Conservation (phyloP, 1,284 basidiomycete genomes). For the Boletus sp. region DNA sequence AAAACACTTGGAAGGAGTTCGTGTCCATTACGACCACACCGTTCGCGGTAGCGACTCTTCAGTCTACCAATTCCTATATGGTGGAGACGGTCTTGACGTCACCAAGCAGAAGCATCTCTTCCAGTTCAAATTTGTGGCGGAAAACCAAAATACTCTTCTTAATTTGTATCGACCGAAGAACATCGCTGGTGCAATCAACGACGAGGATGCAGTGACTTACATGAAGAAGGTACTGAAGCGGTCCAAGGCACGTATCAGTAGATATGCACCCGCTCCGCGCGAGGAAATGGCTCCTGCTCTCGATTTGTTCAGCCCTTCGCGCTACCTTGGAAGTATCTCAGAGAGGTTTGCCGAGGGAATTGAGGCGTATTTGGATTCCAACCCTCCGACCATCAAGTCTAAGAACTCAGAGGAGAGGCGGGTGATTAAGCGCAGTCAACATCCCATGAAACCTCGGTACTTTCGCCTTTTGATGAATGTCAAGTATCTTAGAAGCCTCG, state of each 20-base stretch:
- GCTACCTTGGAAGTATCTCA: conserved; percentile 86
- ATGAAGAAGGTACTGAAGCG: conserved; percentile 92
- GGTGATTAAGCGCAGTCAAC: conserved; percentile 43
- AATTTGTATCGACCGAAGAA: conserved; percentile 68
- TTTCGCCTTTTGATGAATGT: conserved; percentile 84
- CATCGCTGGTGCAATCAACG: conserved; percentile 60
- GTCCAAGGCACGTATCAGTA: conserved; percentile 46
- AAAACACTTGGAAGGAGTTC: conserved; percentile 96
- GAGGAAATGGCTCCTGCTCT: conserved; percentile 70
- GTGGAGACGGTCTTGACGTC: conserved; percentile 95
- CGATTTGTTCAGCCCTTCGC: conserved; percentile 74
- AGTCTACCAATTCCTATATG: conserved; percentile 95
- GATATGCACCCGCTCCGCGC: conserved; percentile 42
- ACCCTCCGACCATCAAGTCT: conserved; percentile 60
- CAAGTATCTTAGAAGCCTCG: conserved; percentile 89
- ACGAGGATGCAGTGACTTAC: conserved; percentile 66
- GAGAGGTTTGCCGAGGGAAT: conserved; percentile 88
- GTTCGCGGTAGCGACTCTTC: conserved; percentile 94
- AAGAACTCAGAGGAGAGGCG: conserved; percentile 45
- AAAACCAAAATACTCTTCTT: conserved; percentile 81
- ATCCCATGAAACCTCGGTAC: conserved; percentile 50
- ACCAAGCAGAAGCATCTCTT: conserved; percentile 91
- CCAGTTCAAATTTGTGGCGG: conserved; percentile 91
- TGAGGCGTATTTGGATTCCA: conserved; percentile 76
- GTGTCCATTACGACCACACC: conserved; percentile 97